These are phyloP conservation scores for Neoboletus subvelutipes DNA, from an alignment of 768 basidiomycete species.

Conservation along the genomic window DNA sequence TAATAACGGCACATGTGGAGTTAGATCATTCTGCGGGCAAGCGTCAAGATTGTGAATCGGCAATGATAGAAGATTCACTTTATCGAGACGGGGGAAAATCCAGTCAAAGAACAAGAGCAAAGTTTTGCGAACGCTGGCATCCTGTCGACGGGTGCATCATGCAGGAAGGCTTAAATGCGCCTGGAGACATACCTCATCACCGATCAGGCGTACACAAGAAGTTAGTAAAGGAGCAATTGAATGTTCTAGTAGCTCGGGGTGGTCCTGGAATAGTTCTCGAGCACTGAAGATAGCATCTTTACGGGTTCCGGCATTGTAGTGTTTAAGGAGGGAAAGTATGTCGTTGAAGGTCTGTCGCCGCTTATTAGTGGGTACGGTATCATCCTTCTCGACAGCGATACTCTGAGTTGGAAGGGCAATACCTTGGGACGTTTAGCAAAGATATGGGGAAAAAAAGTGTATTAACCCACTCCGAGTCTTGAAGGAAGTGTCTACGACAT, in stretches of 20 bases:
- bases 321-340: conserved; percentile 74
- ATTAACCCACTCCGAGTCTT: conserved; percentile 78
- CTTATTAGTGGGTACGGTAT: conserved; percentile 65
- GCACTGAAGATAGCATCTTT: conserved; percentile 78
- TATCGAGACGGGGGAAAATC: conserved; percentile 64
- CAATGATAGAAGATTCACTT: conserved; percentile 38
- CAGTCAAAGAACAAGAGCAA: conserved; percentile 68
- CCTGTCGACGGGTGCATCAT: conserved; percentile 45
- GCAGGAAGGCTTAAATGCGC: not conserved
- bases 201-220: conserved; percentile 67
- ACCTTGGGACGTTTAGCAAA: conserved; percentile 46
- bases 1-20: conserved; percentile 72
- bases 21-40: conserved; percentile 55
- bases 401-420: conserved; percentile 89
- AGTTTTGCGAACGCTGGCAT: conserved; percentile 73
- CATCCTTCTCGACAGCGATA: conserved; percentile 58
- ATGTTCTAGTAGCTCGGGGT: conserved; percentile 54
- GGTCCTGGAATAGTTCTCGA: conserved; percentile 64
- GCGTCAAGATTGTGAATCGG: conserved; percentile 6
- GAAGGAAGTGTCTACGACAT: conserved; percentile 95
- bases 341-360: conserved; percentile 75
- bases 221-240: conserved; percentile 56
- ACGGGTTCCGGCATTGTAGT: conserved; percentile 75
- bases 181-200: conserved; percentile 66
- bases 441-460: not conserved